A percentile compares a stretch with the other conserved stretches of the same genome.
These are phyloP conservation scores for Crucihimalaya himalaica DNA, from an alignment of 345 rosid species.

Conservation along the genomic window DNA sequence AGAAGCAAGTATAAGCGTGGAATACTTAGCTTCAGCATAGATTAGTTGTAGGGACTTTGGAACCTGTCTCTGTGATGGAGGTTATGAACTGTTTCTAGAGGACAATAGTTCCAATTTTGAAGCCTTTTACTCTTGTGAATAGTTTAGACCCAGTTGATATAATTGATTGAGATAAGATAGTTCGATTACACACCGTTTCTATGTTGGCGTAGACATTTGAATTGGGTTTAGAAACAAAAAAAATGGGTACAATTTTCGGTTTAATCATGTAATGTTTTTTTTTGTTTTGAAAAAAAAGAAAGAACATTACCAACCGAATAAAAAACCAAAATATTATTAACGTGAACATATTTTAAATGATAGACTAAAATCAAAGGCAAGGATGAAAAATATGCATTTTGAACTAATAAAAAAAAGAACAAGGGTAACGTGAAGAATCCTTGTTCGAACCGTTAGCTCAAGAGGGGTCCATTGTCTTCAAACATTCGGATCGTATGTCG, in stretches of 20 bases:
- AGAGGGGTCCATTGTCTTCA: neutral
- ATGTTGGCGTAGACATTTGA: constrained; percentile 1
- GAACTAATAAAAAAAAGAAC: too few species aligned
- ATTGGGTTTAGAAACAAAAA: neutral
- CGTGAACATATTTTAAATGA: neutral
- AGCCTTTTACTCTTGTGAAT: neutral
- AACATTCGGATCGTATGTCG: neutral
- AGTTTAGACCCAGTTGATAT: neutral
- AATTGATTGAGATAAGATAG: neutral
- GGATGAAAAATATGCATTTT: neutral
- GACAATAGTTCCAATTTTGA: neutral
- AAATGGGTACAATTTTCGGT: neutral
- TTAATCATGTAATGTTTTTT: neutral
- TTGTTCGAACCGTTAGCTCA: neutral
- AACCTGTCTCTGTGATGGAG: constrained; percentile 9
- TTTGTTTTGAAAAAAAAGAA: neutral
- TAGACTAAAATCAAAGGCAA: neutral
- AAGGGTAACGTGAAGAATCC: neutral
- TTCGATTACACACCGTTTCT: neutral
- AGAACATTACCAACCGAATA: neutral
- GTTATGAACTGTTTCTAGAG: neutral
- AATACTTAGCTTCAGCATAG: neutral
- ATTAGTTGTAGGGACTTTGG: neutral
- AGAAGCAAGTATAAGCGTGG: neutral
- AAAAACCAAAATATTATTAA: neutral